phyloP scores from a whole-genome alignment of 768 basidiomycete species.

The Hygrocybe coccinea region DNA sequence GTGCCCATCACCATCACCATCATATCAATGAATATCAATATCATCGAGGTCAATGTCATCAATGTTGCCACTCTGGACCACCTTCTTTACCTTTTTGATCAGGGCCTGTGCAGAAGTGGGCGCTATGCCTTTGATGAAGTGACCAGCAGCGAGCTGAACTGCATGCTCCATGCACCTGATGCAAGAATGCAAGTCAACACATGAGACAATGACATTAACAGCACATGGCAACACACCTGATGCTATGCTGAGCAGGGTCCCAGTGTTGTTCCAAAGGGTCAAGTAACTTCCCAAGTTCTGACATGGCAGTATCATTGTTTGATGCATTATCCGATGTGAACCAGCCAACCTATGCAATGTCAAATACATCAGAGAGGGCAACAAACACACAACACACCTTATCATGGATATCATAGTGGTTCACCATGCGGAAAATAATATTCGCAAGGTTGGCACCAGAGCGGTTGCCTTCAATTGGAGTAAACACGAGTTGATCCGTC shows the following conservation, averaged over 20 bases:
- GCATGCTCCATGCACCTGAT: conserved; percentile 33
- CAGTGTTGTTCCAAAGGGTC: conserved; percentile 16
- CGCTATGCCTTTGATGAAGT: conserved; percentile 24
- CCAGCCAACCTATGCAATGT: conserved; percentile 26
- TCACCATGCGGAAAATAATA: conserved; percentile 11
- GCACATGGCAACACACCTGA: conserved; percentile 14
- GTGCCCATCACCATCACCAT: background rate
- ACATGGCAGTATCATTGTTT: conserved; percentile 25
- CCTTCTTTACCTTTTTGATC: background rate
- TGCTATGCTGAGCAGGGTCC: conserved; percentile 18
- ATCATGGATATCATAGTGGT: conserved; percentile 15
- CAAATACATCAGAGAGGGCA: background rate
- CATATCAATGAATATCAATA: background rate
- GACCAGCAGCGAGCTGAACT: conserved; percentile 24
- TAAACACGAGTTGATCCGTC: conserved; percentile 11
- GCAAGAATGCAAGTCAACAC: background rate
- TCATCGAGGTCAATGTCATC: background rate
- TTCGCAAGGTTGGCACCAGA: conserved; percentile 19
- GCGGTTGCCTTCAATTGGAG: conserved; percentile 8
- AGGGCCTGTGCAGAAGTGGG: conserved; percentile 8
- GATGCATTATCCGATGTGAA: conserved; percentile 26
- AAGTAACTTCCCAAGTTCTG: conserved; percentile 15
- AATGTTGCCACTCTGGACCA: background rate
- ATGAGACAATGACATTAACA: background rate
- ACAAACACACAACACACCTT: conserved; percentile 17